Evolutionary conservation across 352 stramenopile genomes (phyloP), one percentile per base, ranked within the genome.

Genomic region (Phytophthora pisi): DNA sequence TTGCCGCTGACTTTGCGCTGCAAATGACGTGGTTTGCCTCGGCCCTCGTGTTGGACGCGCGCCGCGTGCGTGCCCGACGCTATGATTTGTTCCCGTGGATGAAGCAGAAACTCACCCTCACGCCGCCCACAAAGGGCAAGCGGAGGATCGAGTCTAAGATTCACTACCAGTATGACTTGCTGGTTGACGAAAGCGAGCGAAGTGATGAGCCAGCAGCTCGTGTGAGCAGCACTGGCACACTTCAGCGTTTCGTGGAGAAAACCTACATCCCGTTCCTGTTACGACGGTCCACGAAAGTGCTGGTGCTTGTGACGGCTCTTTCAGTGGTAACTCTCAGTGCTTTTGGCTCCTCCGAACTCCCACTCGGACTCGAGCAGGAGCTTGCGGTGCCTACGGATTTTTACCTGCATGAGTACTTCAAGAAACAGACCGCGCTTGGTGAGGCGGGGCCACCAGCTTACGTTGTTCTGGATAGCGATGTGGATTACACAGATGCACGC

Each of bases 21-120:
- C 91, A 97, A 66, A 78, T 97, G 42, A 95, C 89, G 11, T 97
- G 88, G 89, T 97, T 97, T 66, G 78, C 88, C 6, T 84, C 90
- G 2, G 89, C 88, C 38, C 73, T 97, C 18, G 80, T 88, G 24
- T 59, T 97, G 0, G 90, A 96, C 61, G 72, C 80, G 15, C 83
- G 80, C 20, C 85, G 90, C 5, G 77, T 92, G 13, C 80, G 85
- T 8, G 77, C 74, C 23, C 75, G 87, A 16, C 80, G 87, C 0
- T 95, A 90, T 47, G 87, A 95, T 68, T 56, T 92, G 45, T 82
- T 88, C 36, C 87, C 87, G 45, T 91, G 79, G 57, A 54, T 89
- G 9, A 82, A 79, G 11, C 82, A 92, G 57, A 79, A 70, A 10
- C 56, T 89, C 3, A 79, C 70, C 8, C 46, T 70, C 13, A 71